These are phyloP conservation scores for Naganishia vishniacii DNA, from an alignment of 768 basidiomycete species.

Conservation along the genomic window DNA sequence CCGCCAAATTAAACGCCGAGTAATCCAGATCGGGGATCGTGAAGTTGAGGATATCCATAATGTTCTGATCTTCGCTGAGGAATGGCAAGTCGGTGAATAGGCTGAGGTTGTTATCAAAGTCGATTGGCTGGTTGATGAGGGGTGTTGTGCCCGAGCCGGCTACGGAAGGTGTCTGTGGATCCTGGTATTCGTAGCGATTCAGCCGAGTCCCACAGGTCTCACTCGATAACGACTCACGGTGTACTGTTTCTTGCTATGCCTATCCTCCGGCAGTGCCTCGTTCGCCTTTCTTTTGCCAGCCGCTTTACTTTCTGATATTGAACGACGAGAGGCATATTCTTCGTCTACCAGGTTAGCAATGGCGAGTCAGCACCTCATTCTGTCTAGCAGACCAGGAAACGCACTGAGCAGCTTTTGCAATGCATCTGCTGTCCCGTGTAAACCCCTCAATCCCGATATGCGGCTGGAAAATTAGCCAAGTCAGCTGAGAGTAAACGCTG, in stretches of 20 bases:
- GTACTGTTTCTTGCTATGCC: constrained; percentile 5
- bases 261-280: neutral
- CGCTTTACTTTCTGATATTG: neutral
- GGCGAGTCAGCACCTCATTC: neutral
- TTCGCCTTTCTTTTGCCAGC: constrained; percentile 6
- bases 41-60: constrained; percentile 18
- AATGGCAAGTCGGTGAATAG: constrained; percentile 12
- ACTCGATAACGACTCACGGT: neutral
- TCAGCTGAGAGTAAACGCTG: neutral
- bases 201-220: neutral
- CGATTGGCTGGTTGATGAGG: constrained; percentile 15
- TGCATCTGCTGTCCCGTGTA: constrained; percentile 12
- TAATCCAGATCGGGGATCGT: constrained; percentile 17
- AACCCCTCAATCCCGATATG: constrained; percentile 4
- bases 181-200: neutral
- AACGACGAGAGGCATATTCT: constrained; percentile 5
- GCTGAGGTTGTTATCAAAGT: constrained; percentile 15
- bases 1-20: constrained; percentile 1
- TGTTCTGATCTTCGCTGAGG: constrained; percentile 18
- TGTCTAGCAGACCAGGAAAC: neutral
- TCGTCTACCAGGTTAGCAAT: neutral
- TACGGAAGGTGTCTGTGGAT: constrained; percentile 4
- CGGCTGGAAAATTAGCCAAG: neutral
- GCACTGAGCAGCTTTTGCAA: constrained; percentile 21
- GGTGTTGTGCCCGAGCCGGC: constrained; percentile 2